Conservation (phyloP, 306 rosid genomes). For the Sesbania bispinosa region DNA sequence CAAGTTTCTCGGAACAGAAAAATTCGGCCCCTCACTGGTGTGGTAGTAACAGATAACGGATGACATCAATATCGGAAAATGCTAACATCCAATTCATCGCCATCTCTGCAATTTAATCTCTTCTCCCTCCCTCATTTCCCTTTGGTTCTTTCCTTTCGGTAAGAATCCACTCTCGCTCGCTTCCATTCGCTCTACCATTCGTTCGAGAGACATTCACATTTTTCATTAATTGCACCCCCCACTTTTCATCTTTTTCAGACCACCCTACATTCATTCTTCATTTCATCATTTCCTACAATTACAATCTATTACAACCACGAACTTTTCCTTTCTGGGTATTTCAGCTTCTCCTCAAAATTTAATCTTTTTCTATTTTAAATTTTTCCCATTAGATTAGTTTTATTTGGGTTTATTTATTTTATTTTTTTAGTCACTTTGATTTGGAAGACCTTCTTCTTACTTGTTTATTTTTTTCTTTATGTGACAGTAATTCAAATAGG, state of each 20-base stretch:
- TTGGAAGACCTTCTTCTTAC: background rate
- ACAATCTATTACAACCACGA: too few relatives aligned
- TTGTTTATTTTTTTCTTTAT: background rate
- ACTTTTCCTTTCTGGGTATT: background rate
- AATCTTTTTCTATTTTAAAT: background rate
- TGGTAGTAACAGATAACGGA: background rate
- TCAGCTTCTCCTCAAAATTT: background rate
- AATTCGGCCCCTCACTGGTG: slow-evolving; percentile 3
- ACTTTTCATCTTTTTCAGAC: background rate
- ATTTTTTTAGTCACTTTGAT: slow-evolving; percentile 20
- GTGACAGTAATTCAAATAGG: background rate
- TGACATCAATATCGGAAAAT: slow-evolving; percentile 24
- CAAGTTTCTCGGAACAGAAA: slow-evolving; percentile 34
- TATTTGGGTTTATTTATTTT: background rate
- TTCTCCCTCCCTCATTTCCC: slow-evolving; percentile 26
- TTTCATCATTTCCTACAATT: background rate
- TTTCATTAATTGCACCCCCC: background rate
- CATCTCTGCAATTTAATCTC: slow-evolving; percentile 37
- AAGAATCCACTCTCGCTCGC: slow-evolving; percentile 68
- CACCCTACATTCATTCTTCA: background rate
- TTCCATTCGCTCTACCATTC: background rate
- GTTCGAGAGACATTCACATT: slow-evolving; percentile 41
- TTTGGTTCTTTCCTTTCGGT: slow-evolving; percentile 60
- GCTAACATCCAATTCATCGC: slow-evolving; percentile 22
- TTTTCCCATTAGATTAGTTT: background rate